Percentiles rank a stretch among this genome's conserved stretches.
Conservation (phyloP, 768 basidiomycete species). For the Leccinum broughii region DNA sequence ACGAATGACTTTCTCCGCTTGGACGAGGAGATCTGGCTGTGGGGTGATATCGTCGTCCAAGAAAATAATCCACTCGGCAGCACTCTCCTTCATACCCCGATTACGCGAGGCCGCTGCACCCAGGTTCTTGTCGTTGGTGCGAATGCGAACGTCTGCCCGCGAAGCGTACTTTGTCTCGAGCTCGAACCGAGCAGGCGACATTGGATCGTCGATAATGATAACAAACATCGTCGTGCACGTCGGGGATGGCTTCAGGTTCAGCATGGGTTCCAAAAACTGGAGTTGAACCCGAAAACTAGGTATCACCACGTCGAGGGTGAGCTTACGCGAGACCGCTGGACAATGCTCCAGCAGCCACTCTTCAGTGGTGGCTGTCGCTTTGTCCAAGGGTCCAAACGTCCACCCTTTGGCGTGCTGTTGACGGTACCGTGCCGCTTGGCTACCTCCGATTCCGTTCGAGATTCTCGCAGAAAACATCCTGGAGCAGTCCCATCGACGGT, state of each 20-base stretch:
- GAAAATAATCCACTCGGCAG: constrained; percentile 59
- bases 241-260: constrained; percentile 42
- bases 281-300: constrained; percentile 57
- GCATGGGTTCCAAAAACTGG: constrained; percentile 42
- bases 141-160: constrained; percentile 54
- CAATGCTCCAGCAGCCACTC: constrained; percentile 36
- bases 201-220: constrained; percentile 57
- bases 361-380: constrained; percentile 39
- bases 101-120: constrained; percentile 59
- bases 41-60: constrained; percentile 61
- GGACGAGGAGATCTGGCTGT: constrained; percentile 40
- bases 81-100: constrained; percentile 51
- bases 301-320: constrained; percentile 57
- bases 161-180: constrained; percentile 42
- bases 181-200: constrained; percentile 38
- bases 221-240: constrained; percentile 55
- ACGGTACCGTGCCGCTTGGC: constrained; percentile 44
- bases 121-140: constrained; percentile 46
- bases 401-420: constrained; percentile 47
- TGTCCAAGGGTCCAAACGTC: constrained; percentile 48
- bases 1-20: constrained; percentile 50
- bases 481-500: constrained; percentile 55
- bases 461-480: constrained; percentile 45
- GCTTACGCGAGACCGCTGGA: constrained; percentile 30
- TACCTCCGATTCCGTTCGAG: constrained; percentile 48